Base-by-base conservation (phyloP, 768 basidiomycete genomes). In the Lactarius psammicola region DNA sequence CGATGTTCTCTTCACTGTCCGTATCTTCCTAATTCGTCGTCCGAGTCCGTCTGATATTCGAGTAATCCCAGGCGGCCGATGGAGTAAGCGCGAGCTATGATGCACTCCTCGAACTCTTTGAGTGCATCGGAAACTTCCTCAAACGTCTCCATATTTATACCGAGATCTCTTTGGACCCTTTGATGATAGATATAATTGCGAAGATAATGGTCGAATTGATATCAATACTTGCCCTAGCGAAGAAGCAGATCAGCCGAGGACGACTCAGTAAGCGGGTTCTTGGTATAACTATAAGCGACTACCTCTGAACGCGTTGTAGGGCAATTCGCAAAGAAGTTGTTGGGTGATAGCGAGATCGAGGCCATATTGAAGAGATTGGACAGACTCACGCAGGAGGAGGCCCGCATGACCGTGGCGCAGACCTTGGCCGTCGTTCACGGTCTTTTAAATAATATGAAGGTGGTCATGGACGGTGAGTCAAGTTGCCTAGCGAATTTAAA, bases 51-150 rank as follows among this genome's bases (percentile, higher is more conserved):
- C 23, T 23, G 1, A 49, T 15, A 23, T 26, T 1, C 46, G 23
- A 26, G n/a, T 15, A 13, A 40, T 30, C 8, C 18, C 28, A 65
- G 64, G 53, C 53, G 38, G 64, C 59, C 6, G 31, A 26, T 3
- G 11, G 23, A 15, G 59, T 65, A 10, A 65, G 51, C 57, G 53
- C 64, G 23, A 60, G 59, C 53, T 64, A 64, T 20, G 63, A 64
- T 15, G 56, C 63, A 3, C 63, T 64, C 26, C 34, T 64, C 23
- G 57, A 64, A 20, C 63, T 64, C 11, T 55, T 55, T 0, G 54
- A 55, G 23, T 30, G 13, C 28, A 17, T 33, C 17, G 28, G 54
- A 18, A 40, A 13, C 40, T 64, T 64, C 46, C 63, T 64, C n/a
- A 30, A 20, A 8, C 64, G 64, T 34, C 64, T 65, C 26, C 17